phyloP scores from a whole-genome alignment of 805 yeast species.

The Zygotorulaspora florentina region DNA sequence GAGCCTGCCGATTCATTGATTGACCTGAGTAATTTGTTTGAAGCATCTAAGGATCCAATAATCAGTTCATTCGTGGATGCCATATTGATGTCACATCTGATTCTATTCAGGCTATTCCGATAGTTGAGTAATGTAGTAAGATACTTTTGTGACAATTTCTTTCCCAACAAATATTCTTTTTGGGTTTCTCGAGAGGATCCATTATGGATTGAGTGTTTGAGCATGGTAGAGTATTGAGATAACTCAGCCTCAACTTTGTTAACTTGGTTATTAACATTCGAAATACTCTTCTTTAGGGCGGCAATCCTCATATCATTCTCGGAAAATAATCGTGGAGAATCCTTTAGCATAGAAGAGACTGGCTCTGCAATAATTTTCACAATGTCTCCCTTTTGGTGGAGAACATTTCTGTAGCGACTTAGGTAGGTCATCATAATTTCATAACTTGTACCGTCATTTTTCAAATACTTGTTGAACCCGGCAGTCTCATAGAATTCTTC shows the following conservation, averaged over 20 bases:
- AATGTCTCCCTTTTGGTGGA: conserved; percentile 13
- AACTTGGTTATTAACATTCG: conserved; percentile 17
- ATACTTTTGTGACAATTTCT: conserved; percentile 36
- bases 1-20: conserved; percentile 43
- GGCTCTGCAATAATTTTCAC: conserved; percentile 22
- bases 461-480: conserved; percentile 8
- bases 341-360: conserved; percentile 18
- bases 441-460: conserved; percentile 11
- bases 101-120: conserved; percentile 37
- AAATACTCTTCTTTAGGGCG: conserved; percentile 31
- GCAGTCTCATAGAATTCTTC: conserved; percentile 17
- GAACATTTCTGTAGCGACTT: conserved; percentile 14
- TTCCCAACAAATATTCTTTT: conserved; percentile 34
- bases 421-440: conserved; percentile 22
- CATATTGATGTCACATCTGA: conserved; percentile 41
- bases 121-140: conserved; percentile 33
- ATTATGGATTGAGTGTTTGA: conserved; percentile 21
- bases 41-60: conserved; percentile 36
- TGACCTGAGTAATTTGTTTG: conserved; percentile 35
- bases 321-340: conserved; percentile 22
- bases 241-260: conserved; percentile 21
- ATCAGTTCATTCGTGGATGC: conserved; percentile 41
- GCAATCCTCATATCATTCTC: conserved; percentile 35
- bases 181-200: conserved; percentile 30
- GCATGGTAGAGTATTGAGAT: conserved; percentile 13